These are phyloP conservation scores for Ogataea nonfermentans DNA, from an alignment of 805 yeast species.

Conservation along the genomic window DNA sequence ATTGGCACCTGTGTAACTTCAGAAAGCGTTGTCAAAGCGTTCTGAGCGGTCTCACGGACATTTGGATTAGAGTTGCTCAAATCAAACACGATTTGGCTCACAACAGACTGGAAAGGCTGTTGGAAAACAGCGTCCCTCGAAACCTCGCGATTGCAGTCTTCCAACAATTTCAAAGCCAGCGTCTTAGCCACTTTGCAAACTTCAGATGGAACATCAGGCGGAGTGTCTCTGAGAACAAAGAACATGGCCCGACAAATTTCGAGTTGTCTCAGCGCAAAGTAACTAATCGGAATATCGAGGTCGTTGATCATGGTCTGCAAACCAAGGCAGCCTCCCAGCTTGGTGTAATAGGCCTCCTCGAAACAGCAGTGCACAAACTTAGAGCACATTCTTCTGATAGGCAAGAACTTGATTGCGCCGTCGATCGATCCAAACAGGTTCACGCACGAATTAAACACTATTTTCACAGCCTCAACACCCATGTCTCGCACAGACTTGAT, in stretches of 20 bases:
- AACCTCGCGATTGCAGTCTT: conserved; percentile 61
- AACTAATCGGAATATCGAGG: conserved; percentile 60
- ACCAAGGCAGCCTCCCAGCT: conserved; percentile 88
- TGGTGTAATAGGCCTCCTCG: conserved; percentile 81
- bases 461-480: conserved; percentile 65
- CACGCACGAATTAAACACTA: conserved; percentile 59
- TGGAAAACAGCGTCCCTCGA: conserved; percentile 61
- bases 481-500: conserved; percentile 64
- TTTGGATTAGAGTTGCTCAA: conserved; percentile 82
- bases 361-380: conserved; percentile 89
- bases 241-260: conserved; percentile 85
- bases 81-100: conserved; percentile 90
- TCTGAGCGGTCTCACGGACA: conserved; percentile 80
- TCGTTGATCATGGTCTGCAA: conserved; percentile 70
- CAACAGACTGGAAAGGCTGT: conserved; percentile 74
- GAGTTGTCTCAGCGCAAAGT: conserved; percentile 76
- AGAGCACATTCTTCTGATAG: conserved; percentile 72
- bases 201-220: conserved; percentile 79
- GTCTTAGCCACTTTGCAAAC: conserved; percentile 72
- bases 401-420: conserved; percentile 67
- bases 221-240: conserved; percentile 87
- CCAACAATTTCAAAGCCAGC: conserved; percentile 61
- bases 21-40: conserved; percentile 63
- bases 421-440: conserved; percentile 66
- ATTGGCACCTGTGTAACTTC: conserved; percentile 68